Evolutionary conservation across 345 rosid species (phyloP).

Genomic region (Eutrema heterophyllum): DNA sequence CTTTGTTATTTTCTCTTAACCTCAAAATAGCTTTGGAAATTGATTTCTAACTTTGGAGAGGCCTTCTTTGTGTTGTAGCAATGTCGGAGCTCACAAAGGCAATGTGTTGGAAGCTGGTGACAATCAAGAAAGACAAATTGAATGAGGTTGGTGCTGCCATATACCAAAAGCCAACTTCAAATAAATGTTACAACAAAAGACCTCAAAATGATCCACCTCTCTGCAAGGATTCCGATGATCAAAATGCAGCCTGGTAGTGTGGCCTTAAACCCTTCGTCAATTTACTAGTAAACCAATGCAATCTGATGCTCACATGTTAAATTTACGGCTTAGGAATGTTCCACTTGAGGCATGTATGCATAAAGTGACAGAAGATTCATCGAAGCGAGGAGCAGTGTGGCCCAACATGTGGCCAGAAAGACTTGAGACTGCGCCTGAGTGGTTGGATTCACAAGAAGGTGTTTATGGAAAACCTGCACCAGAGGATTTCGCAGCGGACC

Average conservation of each 20-base stretch:
- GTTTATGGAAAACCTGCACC: conserved; percentile 65
- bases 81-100: conserved; percentile 61
- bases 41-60: conserved; percentile 13
- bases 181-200: conserved; percentile 55
- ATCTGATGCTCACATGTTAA: not conserved
- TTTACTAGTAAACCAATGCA: not conserved
- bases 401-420: conserved; percentile 71
- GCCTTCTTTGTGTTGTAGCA: conserved; percentile 39
- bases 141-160: conserved; percentile 65
- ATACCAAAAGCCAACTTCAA: conserved; percentile 62
- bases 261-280: not conserved
- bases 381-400: conserved; percentile 65
- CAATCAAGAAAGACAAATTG: conserved; percentile 48
- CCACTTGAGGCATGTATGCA: conserved; percentile 82
- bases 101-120: conserved; percentile 71
- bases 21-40: not conserved
- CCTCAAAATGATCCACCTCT: conserved; percentile 52
- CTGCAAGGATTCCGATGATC: conserved; percentile 68
- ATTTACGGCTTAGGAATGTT: conserved; percentile 49
- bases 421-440: conserved; percentile 61
- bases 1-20: not conserved
- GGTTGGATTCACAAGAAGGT: conserved; percentile 59
- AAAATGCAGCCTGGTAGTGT: conserved; percentile 66
- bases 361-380: conserved; percentile 47
- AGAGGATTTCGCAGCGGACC: conserved; percentile 61